A percentile compares a stretch with the other conserved stretches of the same genome.
Conservation (phyloP, 345 rosid species). For the Ceriops decandra region DNA sequence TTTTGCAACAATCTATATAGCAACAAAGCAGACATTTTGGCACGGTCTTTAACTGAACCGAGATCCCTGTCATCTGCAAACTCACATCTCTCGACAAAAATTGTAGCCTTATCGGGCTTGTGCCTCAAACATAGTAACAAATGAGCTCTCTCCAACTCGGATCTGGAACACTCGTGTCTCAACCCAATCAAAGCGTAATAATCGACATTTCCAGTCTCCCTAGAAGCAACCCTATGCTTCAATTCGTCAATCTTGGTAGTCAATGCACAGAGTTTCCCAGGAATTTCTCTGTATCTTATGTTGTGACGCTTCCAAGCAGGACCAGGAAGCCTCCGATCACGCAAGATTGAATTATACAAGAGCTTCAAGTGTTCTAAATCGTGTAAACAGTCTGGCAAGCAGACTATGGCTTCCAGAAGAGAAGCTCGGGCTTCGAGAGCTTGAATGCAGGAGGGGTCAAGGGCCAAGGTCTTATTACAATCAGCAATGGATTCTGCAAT, state of each 20-base stretch:
- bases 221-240: slow-evolving; percentile 71
- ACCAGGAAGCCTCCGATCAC: slow-evolving; percentile 86
- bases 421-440: slow-evolving; percentile 89
- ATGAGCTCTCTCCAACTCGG: slow-evolving; percentile 76
- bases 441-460: slow-evolving; percentile 72
- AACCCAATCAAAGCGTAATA: slow-evolving; percentile 68
- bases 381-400: slow-evolving; percentile 84
- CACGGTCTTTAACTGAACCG: slow-evolving; percentile 52
- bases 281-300: slow-evolving; percentile 78
- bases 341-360: slow-evolving; percentile 74
- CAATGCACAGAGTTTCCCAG: slow-evolving; percentile 67
- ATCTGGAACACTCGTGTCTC: slow-evolving; percentile 66
- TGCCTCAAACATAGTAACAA: slow-evolving; percentile 56
- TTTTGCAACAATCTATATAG: slow-evolving; percentile 80
- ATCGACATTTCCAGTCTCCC: slow-evolving; percentile 70
- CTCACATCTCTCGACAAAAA: slow-evolving; percentile 65
- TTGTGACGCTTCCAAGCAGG: slow-evolving; percentile 92
- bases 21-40: slow-evolving; percentile 27
- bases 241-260: slow-evolving; percentile 56
- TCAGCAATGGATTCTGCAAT: slow-evolving; percentile 87
- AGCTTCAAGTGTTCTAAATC: slow-evolving; percentile 93
- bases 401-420: slow-evolving; percentile 68
- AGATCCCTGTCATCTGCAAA: slow-evolving; percentile 52
- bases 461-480: slow-evolving; percentile 85
- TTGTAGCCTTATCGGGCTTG: slow-evolving; percentile 70